These are phyloP conservation scores for Podospora didyma DNA, from an alignment of 495 filamentous ascomycete species.

Conservation along the genomic window DNA sequence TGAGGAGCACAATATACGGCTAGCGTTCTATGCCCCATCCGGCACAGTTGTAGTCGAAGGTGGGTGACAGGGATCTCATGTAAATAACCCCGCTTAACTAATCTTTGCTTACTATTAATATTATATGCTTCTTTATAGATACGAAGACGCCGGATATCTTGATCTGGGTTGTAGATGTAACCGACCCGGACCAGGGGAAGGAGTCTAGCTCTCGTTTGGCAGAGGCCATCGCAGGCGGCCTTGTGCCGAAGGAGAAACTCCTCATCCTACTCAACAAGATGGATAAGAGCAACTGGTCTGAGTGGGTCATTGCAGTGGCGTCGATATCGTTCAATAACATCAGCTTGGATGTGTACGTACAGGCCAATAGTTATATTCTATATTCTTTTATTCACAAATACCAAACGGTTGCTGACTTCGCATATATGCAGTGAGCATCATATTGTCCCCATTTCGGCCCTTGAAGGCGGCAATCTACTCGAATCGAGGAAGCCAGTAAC, in stretches of 20 bases:
- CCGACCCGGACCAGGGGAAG: neutral
- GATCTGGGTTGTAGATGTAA: neutral
- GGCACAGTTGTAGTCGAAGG: neutral
- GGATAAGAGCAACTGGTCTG: neutral
- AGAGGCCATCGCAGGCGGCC: neutral
- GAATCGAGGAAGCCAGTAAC: neutral
- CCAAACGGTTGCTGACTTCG: too few relatives aligned
- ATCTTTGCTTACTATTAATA: neutral
- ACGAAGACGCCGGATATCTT: neutral
- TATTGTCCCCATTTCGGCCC: neutral
- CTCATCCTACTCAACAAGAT: neutral
- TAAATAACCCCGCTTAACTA: neutral
- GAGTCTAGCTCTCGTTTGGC: neutral
- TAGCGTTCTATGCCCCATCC: neutral
- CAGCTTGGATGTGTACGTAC: neutral
- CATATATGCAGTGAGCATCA: neutral
- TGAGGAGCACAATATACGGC: neutral
- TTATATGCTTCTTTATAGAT: neutral
- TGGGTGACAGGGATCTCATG: neutral
- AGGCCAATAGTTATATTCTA: neutral
- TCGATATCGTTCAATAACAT: neutral
- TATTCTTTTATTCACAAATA: neutral
- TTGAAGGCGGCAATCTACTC: neutral
- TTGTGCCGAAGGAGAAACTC: neutral
- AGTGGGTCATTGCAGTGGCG: neutral